These are phyloP conservation scores for Colletotrichum plurivorum DNA, from an alignment of 2,329 filamentous ascomycete species.

Conservation along the genomic window DNA sequence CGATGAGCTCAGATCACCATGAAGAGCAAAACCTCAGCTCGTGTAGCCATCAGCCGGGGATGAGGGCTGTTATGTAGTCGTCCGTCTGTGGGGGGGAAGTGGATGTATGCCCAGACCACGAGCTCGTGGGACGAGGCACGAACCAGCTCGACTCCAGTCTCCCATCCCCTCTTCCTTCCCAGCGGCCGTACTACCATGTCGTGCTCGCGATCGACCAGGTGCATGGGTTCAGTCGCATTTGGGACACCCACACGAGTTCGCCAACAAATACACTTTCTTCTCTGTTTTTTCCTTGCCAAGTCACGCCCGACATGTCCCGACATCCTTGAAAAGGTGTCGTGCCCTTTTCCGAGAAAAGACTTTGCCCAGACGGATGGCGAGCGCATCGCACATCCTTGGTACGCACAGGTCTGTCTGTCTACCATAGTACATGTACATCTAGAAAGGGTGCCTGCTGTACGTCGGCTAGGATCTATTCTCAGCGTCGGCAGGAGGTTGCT, in stretches of 20 bases:
- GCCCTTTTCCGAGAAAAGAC: constrained; percentile 2
- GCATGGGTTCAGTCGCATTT: constrained; percentile 5
- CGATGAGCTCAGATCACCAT: constrained; percentile 11
- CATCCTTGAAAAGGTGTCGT: constrained; percentile 18
- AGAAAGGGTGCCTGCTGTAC: neutral
- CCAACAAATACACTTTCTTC: neutral
- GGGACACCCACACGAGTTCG: constrained; percentile 7
- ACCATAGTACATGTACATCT: too few species aligned
- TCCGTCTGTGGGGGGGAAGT: neutral
- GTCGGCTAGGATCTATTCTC: constrained; percentile 16
- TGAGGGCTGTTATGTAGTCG: constrained; percentile 27
- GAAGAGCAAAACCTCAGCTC: neutral
- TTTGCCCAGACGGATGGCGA: constrained; percentile 10
- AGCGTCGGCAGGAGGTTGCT: constrained; percentile 11
- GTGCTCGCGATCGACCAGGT: constrained; percentile 10
- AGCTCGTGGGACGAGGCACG: constrained; percentile 9
- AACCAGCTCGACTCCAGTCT: neutral
- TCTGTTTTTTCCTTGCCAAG: constrained; percentile 18
- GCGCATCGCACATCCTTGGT: constrained; percentile 7
- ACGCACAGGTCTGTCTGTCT: too few species aligned
- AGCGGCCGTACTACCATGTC: constrained; percentile 12
- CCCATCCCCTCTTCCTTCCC: neutral
- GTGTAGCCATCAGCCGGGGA: constrained; percentile 4
- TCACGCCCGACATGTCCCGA: constrained; percentile 36
- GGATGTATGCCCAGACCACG: constrained; percentile 18